These are phyloP conservation scores for Chamaecyparis obtusa DNA, from an alignment of 75 land plant species.

Conservation along the genomic window DNA sequence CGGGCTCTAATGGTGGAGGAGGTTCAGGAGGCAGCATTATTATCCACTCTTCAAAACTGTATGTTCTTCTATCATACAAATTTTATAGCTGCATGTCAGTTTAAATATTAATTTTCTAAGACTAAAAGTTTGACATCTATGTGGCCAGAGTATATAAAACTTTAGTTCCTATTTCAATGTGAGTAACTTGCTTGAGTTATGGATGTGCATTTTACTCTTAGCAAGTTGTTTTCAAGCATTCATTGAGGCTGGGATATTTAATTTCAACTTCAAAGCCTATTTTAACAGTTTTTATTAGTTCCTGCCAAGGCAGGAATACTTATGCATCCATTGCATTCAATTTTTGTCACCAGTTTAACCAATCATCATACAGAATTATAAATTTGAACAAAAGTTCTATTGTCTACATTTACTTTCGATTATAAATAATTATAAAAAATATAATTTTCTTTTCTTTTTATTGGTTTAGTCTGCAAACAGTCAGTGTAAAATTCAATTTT, in stretches of 20 bases:
- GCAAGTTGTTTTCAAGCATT: not conserved
- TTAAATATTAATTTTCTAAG: not conserved
- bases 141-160: not conserved
- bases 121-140: not conserved
- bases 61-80: slow-evolving; percentile 19
- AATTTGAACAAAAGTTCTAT: no score
- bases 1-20: slow-evolving; percentile 82
- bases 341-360: no score
- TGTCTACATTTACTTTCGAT: no score
- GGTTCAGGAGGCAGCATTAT: slow-evolving; percentile 96
- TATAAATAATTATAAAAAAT: no score
- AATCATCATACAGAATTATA: no score
- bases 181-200: not conserved
- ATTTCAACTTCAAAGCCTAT: not conserved
- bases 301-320: not conserved
- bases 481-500: no score
- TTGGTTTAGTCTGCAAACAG: no score
- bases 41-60: slow-evolving; percentile 67
- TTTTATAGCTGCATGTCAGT: not conserved
- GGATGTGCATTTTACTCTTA: not conserved
- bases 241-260: not conserved
- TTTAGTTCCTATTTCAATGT: not conserved
- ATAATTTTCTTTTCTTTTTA: no score
- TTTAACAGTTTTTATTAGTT: not conserved
- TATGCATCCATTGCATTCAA: no score